These are phyloP conservation scores for Kentomonas sorsogonicus DNA, from an alignment of 208 protist species.

Conservation along the genomic window DNA sequence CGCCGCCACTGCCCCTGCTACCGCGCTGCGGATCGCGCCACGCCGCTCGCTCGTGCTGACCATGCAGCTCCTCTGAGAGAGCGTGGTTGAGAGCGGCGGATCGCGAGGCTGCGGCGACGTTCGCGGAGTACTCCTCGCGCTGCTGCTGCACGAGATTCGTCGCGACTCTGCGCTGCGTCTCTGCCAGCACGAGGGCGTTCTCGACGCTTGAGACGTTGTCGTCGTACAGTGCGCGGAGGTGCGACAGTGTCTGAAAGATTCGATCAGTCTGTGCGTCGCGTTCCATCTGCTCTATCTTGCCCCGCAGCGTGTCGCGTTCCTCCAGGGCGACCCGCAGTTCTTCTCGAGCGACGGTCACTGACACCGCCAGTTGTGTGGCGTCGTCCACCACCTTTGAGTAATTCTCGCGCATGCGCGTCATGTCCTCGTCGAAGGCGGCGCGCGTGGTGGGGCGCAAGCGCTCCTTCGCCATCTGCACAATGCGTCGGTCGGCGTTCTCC, in stretches of 20 bases:
- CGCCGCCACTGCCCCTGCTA: too few relatives aligned
- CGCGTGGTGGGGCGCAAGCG: constrained; percentile 37
- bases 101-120: too few relatives aligned
- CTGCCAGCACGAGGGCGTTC: constrained; percentile 23
- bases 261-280: constrained; percentile 51
- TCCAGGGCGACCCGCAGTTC: constrained; percentile 26
- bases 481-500: constrained; percentile 63
- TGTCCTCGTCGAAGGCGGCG: constrained; percentile 25
- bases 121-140: constrained; percentile 11
- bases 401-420: constrained; percentile 50
- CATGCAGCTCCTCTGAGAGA: background rate
- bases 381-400: constrained; percentile 72
- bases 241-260: constrained; percentile 42
- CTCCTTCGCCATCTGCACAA: constrained; percentile 74
- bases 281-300: constrained; percentile 34
- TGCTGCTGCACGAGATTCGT: constrained; percentile 19
- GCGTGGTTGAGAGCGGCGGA: too few relatives aligned
- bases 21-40: too few relatives aligned
- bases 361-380: constrained; percentile 58
- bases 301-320: constrained; percentile 14
- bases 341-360: constrained; percentile 45
- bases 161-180: constrained; percentile 28
- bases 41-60: too few relatives aligned
- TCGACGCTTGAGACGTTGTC: constrained; percentile 25
- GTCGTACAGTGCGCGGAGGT: constrained; percentile 58